phyloP scores from a whole-genome alignment of 352 stramenopile genomes.

The Pythium coloratum region DNA sequence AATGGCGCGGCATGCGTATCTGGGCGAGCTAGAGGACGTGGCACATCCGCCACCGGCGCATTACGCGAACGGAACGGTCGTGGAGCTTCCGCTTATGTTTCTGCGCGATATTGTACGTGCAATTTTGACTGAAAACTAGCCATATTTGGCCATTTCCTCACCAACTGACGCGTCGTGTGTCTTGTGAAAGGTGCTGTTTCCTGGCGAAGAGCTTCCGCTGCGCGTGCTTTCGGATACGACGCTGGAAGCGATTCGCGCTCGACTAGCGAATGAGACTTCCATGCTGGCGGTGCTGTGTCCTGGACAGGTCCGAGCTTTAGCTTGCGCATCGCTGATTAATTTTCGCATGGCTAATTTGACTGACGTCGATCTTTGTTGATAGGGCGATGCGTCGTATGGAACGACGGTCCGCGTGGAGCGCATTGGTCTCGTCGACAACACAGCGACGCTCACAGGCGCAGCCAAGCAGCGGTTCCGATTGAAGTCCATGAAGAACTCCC shows the following conservation, averaged over 20 bases:
- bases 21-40: slow-evolving; percentile 68
- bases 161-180: background rate
- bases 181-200: slow-evolving; percentile 74
- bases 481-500: slow-evolving; percentile 28
- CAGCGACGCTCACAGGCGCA: slow-evolving; percentile 51
- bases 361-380: background rate
- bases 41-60: slow-evolving; percentile 45
- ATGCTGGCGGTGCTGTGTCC: slow-evolving; percentile 63
- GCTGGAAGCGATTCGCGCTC: slow-evolving; percentile 43
- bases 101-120: slow-evolving; percentile 70
- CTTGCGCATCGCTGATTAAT: background rate
- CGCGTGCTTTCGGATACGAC: slow-evolving; percentile 66
- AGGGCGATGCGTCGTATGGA: slow-evolving; percentile 49
- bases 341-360: background rate
- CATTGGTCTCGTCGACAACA: slow-evolving; percentile 45
- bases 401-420: slow-evolving; percentile 73
- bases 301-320: slow-evolving; percentile 34
- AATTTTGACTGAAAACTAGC: background rate
- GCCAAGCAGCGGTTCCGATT: slow-evolving; percentile 74
- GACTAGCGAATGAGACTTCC: slow-evolving; percentile 43
- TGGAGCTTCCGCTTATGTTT: slow-evolving; percentile 69
- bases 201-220: slow-evolving; percentile 73
- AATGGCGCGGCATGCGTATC: slow-evolving; percentile 62
- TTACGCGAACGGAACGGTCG: slow-evolving; percentile 47
- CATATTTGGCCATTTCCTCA: background rate